Base-by-base conservation (phyloP, 2,329 filamentous ascomycete species). In the Ascochyta clinopodiicola region DNA sequence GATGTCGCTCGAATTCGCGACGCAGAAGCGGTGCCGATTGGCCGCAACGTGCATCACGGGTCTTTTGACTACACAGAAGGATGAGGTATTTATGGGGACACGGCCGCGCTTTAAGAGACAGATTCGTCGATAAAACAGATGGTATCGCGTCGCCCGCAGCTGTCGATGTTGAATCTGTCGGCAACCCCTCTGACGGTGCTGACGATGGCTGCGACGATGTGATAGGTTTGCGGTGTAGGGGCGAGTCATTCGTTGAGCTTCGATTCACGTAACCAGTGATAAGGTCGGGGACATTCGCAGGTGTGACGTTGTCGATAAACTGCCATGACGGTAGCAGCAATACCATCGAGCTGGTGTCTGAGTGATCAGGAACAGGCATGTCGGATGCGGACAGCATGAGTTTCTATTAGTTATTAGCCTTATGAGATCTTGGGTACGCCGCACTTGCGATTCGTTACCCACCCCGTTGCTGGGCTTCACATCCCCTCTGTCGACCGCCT, bases 321-420 rank as follows among this genome's bases (percentile, higher is more conserved):
- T 86, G 88, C 78, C 96, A 96, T 60, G 91, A 87, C 0, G 94
- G 94, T 17, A 98, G 87, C 24, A 97, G 84, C 34, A 97, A 82
- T 17, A 94, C 86, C 6, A 86, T 91, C 3, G 93, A 96, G 5
- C 80, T 62, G 52, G 80, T 75, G 54, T 89, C 88, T 69, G 83
- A 84, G 68, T 84, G 79, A 44, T 84, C 78, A 24, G 92, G 92
- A 1, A 91, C 87, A 13, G 90, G 91, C 59, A 97, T 96, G 77
- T 97, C 93, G 61, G 90, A 95, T 42, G 94, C 94, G 6, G 92
- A 96, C 42, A 98, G 84, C 86, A 96, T 96, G 63, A 97, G 82
- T 75, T 84, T 88, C 89, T 94, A 66, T 6, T 17, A 9, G 13
- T 29, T 13, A 38, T 51, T n/a, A 51, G 48, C n/a, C 13, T 12